phyloP scores from a whole-genome alignment of 2,329 filamentous ascomycete species.

The Sporothrix brasiliensis region DNA sequence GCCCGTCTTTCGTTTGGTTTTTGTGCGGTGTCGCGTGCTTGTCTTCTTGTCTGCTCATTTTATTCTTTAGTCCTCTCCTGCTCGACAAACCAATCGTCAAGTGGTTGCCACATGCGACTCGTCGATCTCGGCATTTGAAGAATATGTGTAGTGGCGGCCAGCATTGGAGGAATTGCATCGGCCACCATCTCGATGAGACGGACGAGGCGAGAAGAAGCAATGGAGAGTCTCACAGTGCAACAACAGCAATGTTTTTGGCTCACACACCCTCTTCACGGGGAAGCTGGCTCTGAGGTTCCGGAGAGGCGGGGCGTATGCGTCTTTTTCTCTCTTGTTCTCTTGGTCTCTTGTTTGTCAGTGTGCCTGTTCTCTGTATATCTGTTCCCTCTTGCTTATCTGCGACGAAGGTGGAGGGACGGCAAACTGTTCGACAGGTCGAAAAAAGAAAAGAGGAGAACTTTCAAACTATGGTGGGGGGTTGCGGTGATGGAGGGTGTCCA shows the following conservation, averaged over 20 bases:
- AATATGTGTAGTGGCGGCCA: neutral
- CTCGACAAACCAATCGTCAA: too few species aligned
- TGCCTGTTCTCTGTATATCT: neutral
- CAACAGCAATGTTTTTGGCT: neutral
- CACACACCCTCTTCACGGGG: conserved; percentile 15
- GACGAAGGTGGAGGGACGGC: neutral
- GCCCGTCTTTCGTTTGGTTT: neutral
- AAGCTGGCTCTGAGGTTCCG: neutral
- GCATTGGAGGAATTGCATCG: neutral
- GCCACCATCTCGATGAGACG: neutral
- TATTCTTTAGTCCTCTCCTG: neutral
- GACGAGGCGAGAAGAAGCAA: neutral
- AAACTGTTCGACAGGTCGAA: neutral
- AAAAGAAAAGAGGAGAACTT: neutral
- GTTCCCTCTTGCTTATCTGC: too few species aligned
- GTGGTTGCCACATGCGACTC: too few species aligned
- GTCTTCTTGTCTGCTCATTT: neutral
- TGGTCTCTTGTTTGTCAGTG: too few species aligned
- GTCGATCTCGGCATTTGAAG: too few species aligned
- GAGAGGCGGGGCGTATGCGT: conserved; percentile 3
- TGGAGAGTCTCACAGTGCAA: neutral
- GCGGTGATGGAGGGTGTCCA: conserved; percentile 1
- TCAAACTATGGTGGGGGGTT: neutral
- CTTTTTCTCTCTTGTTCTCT: neutral
- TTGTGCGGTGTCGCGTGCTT: conserved; percentile 17